These are phyloP conservation scores for Ophiocordyceps camponoti-floridani DNA, from an alignment of 2,329 filamentous ascomycete genomes.

Conservation along the genomic window DNA sequence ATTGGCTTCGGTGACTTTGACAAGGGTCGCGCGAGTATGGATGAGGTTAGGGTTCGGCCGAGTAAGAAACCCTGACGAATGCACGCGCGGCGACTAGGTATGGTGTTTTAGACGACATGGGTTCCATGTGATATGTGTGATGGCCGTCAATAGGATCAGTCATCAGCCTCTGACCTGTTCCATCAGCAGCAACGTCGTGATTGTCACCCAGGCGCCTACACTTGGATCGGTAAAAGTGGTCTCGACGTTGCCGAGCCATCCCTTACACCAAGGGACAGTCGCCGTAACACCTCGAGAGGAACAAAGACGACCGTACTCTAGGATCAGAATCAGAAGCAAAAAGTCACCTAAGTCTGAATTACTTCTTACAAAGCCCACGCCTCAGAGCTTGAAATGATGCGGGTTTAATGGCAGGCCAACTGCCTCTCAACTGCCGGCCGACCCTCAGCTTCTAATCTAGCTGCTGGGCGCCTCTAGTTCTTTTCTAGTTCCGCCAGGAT, in stretches of 20 bases:
- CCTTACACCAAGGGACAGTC: no score
- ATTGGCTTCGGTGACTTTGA: slow-evolving; percentile 41
- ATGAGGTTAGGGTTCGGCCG: slow-evolving; percentile 25
- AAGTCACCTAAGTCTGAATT: slow-evolving; percentile 17
- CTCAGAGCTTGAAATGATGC: slow-evolving; percentile 31
- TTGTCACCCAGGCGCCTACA: background rate
- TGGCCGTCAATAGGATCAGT: background rate
- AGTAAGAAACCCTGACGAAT: background rate
- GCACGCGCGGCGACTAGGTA: background rate
- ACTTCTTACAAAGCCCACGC: slow-evolving; percentile 46
- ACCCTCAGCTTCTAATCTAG: slow-evolving; percentile 15
- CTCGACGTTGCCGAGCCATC: no score
- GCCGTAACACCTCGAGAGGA: no score
- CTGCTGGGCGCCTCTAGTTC: slow-evolving; percentile 21
- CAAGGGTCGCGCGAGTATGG: slow-evolving; percentile 13
- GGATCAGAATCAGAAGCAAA: no score
- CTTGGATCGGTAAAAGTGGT: no score
- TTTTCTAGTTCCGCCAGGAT: slow-evolving; percentile 88
- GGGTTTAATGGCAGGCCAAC: slow-evolving; percentile 25
- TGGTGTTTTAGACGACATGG: no score
- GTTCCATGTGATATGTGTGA: background rate
- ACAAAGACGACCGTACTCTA: background rate
- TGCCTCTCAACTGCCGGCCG: slow-evolving; percentile 1
- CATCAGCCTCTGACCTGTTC: background rate
- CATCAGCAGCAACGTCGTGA: background rate